These are phyloP conservation scores for Gypsophila paniculata DNA, from an alignment of 179 eudicot genomes.

Conservation along the genomic window DNA sequence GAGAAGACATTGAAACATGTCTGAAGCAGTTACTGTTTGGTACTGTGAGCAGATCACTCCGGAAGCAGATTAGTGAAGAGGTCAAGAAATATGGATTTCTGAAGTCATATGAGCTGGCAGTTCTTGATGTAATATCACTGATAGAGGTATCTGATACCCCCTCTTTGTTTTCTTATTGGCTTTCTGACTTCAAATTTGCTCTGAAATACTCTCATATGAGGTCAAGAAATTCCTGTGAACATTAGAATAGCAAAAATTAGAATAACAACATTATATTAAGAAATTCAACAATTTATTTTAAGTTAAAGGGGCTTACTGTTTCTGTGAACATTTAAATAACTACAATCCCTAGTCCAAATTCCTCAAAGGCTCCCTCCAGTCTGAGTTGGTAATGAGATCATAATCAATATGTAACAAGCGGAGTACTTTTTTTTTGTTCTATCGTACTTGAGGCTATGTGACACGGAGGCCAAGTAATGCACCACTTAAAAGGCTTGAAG, in stretches of 20 bases:
- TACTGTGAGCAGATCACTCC: slow-evolving; percentile 72
- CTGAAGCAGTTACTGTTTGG: slow-evolving; percentile 83
- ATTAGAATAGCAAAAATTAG: too few species aligned
- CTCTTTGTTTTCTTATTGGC: background rate
- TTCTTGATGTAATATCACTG: slow-evolving; percentile 65
- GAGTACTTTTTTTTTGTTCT: background rate
- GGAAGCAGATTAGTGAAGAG: slow-evolving; percentile 62
- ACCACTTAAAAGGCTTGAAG: background rate
- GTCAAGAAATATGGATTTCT: slow-evolving; percentile 65
- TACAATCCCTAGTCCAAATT: background rate
- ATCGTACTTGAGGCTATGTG: background rate
- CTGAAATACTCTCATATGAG: background rate
- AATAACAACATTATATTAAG: background rate
- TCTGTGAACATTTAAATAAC: slow-evolving; percentile 1
- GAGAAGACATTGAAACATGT: slow-evolving; percentile 81
- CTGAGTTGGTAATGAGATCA: background rate
- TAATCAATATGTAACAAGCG: background rate
- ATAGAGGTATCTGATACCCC: slow-evolving; percentile 60
- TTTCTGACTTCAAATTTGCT: background rate
- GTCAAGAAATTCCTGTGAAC: too few species aligned
- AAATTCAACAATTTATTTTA: background rate
- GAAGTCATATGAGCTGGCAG: slow-evolving; percentile 61
- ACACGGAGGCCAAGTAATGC: background rate
- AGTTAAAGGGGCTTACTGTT: slow-evolving; percentile 6
- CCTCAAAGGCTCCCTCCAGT: background rate